Evolutionary conservation across 495 filamentous ascomycete species (phyloP), one percentile per base, ranked within the genome.

Genomic region (Penicillium steckii): DNA sequence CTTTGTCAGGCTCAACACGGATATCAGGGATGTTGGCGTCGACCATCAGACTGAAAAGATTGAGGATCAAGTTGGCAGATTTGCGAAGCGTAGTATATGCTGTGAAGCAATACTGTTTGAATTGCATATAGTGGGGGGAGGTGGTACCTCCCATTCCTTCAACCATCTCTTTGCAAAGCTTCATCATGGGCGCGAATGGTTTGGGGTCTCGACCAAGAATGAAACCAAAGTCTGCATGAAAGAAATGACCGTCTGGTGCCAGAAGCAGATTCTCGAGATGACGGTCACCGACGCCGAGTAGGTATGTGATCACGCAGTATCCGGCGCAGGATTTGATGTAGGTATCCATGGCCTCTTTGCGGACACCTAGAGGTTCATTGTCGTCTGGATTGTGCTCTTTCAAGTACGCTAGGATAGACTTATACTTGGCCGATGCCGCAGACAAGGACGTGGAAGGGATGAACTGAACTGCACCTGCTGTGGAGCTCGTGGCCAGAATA

Each of bases 301-400:
- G 85, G 70, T 97, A 99, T 0, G 94, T 99, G 63, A 99, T 97
- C 17, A 99, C 94, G 66, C 95, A 97, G 71, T 99, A 99, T 21
- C 94, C 94, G 2, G 94, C 94, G 62, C 94, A 96, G 15, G 89
- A 95, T 63, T 91, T 96, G 67, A 97, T 82, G 65, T 95, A 99
- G 10, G 87, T 96, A 55, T 99, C 94, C 79, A 97, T 89, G 0
- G 90, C 85, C 46, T 95, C 91, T 60, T 91, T 90, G 42, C 92
- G 87, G 19, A 99, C 87, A 3, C 95, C 92, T 0, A 95, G 79
- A 0, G 91, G 89, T 7, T 86, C 87, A 21, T 77, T 79, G 10
- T 87, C 83, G 65, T 97, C 93, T 1, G 95, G 94, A 64, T 96
- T 96, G 69, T 97, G 89, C 53, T 83, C 83, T 58, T 86, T 87